phyloP scores from a whole-genome alignment of 176 grass and related monocot genomes.

The Triticum urartu region DNA sequence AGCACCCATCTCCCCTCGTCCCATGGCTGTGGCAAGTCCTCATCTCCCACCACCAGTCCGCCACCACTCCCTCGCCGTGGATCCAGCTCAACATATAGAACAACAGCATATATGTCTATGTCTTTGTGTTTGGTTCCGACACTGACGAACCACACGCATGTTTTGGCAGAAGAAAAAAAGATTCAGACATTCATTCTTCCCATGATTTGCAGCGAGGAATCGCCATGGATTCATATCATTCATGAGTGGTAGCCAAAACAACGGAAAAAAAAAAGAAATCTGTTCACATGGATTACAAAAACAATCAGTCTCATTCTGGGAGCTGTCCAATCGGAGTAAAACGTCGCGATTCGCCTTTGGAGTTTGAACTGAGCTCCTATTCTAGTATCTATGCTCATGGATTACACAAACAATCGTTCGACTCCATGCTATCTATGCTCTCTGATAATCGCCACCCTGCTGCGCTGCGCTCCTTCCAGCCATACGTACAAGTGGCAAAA shows the following conservation, averaged over 20 bases:
- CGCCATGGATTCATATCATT: neutral
- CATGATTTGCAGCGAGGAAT: neutral
- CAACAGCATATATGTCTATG: neutral
- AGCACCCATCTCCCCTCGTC: too few species aligned
- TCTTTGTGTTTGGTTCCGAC: neutral
- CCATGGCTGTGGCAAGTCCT: too few species aligned
- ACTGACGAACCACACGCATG: neutral
- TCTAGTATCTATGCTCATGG: too few species aligned
- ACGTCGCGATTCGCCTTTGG: neutral
- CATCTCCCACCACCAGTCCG: too few species aligned
- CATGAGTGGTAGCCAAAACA: too few species aligned
- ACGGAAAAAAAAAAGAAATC: too few species aligned
- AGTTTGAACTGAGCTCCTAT: neutral
- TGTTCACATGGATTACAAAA: neutral
- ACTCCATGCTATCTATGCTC: neutral
- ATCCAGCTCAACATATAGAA: neutral
- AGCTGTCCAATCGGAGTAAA: neutral
- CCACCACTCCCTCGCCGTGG: neutral
- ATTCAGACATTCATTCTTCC: neutral
- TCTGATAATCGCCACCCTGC: too few species aligned
- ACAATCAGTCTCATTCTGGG: neutral
- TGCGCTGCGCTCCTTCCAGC: neutral
- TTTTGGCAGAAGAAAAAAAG: neutral
- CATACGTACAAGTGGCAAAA: slow-evolving; percentile 22
- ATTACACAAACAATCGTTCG: too few species aligned